Percentiles rank a stretch among this genome's conserved stretches.
Conservation (phyloP, 352 stramenopile species). For the Phytopythium delawarense region DNA sequence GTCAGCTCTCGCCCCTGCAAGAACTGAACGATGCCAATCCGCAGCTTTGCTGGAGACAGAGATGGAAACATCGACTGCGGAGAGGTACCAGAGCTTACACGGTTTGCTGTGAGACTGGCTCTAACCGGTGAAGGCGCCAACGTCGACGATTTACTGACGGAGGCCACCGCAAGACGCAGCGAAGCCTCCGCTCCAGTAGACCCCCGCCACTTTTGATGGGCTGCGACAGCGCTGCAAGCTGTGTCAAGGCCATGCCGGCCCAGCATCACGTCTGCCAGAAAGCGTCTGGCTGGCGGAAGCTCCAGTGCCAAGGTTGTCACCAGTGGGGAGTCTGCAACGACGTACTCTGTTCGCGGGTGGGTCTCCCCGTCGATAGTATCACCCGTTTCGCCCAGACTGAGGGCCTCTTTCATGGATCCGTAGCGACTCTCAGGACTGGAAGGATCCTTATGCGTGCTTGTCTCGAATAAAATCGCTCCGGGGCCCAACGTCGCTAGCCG, state of each 20-base stretch:
- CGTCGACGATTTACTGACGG: conserved; percentile 3
- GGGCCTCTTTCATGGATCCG: background rate
- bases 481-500: conserved; percentile 23
- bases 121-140: background rate
- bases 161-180: conserved; percentile 20
- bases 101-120: background rate
- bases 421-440: background rate
- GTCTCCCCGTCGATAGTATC: background rate
- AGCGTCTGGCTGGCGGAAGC: conserved; percentile 20
- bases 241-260: conserved; percentile 28
- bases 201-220: conserved; percentile 23
- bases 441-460: background rate
- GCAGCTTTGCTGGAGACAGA: background rate
- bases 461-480: background rate
- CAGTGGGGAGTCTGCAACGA: conserved; percentile 34
- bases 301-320: conserved; percentile 9
- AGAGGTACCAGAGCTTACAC: too few species aligned
- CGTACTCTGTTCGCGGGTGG: conserved; percentile 15
- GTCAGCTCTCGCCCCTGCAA: conserved; percentile 10
- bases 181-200: conserved; percentile 19
- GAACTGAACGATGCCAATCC: conserved; percentile 12
- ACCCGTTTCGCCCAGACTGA: background rate
- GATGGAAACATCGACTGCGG: background rate
- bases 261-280: conserved; percentile 19
- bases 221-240: conserved; percentile 18